Base-by-base conservation (phyloP, 768 basidiomycete genomes). In the Leucocoprinus leucothites region DNA sequence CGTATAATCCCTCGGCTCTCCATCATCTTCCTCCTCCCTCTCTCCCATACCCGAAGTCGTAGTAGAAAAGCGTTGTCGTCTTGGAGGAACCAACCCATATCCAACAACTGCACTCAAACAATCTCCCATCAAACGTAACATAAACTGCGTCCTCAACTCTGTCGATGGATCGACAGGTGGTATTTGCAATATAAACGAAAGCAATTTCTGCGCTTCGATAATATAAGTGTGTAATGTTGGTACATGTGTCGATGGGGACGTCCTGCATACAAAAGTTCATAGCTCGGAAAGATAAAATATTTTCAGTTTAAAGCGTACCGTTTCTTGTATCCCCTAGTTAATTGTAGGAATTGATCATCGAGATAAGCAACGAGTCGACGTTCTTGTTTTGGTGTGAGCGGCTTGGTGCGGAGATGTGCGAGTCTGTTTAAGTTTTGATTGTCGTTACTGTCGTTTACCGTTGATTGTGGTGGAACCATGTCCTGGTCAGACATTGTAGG, bases 101-200 rank as follows among this genome's bases (percentile, higher is more conserved):
- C 87, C 86, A 3, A 79, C 70, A 8, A 89, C 78, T 9, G 81
- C 75, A 56, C 67, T 70, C 60, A 91, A 70, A 16, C 82, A 74
- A 46, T 91, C 89, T 51, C 82, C 81, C 2, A 87, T 91, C 7
- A 91, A 72, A 24, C 83, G 84, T 21, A 92, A 81, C n/a, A 91
- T 74, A 57, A 83, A 82, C 2, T 82, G 74, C 7, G 76, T 83
- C 8, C 90, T 82, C 3, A 91, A 74, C 13, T 82, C 71, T 3
- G 85, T 81, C 2, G 89, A 90, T 0, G 87, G 85, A 57, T 84
- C 82, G 14, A 87, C 66, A 11, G 90, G 89, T 0, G 89, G 90
- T 47, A 91, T 87, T 63, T 85, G 88, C 18, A 91, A 72, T 40
- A 89, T 76, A 45, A 92, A 64, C 0, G 79, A 74, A 9, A 91